phyloP scores from a whole-genome alignment of 2,329 filamentous ascomycete genomes.

The Neobulgaria alba region DNA sequence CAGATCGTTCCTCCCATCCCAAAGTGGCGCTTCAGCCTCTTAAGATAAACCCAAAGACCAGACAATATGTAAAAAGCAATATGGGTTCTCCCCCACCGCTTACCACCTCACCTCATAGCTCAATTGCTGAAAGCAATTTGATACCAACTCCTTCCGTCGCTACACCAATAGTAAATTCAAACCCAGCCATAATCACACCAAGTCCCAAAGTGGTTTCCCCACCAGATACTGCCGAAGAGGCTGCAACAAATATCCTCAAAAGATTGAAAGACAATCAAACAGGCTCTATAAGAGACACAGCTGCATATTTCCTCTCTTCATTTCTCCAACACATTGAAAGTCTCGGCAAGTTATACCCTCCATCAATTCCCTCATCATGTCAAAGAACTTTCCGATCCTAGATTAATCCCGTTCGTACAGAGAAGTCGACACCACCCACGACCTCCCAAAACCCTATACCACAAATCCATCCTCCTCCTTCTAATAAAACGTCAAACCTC shows the following conservation, averaged over 20 bases:
- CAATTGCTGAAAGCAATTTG: background rate
- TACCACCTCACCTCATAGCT: background rate
- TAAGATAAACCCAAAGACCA: background rate
- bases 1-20: background rate
- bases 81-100: background rate
- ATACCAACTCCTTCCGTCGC: background rate
- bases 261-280: slow-evolving; percentile 41
- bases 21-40: background rate
- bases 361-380: slow-evolving; percentile 32
- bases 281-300: background rate
- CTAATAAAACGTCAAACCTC: no score
- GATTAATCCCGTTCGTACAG: slow-evolving; percentile 46
- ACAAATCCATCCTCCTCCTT: background rate
- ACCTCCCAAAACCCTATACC: background rate
- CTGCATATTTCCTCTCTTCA: background rate
- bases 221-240: background rate
- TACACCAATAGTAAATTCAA: background rate
- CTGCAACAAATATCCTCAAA: background rate
- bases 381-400: slow-evolving; percentile 53
- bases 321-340: slow-evolving; percentile 48
- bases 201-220: background rate
- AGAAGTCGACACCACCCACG: background rate
- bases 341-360: slow-evolving; percentile 65
- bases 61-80: background rate
- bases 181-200: background rate